Percentiles rank a stretch among this genome's conserved stretches.
These are phyloP conservation scores for Erigeron philadelphicus DNA, from an alignment of 140 eudicot species.

Conservation along the genomic window DNA sequence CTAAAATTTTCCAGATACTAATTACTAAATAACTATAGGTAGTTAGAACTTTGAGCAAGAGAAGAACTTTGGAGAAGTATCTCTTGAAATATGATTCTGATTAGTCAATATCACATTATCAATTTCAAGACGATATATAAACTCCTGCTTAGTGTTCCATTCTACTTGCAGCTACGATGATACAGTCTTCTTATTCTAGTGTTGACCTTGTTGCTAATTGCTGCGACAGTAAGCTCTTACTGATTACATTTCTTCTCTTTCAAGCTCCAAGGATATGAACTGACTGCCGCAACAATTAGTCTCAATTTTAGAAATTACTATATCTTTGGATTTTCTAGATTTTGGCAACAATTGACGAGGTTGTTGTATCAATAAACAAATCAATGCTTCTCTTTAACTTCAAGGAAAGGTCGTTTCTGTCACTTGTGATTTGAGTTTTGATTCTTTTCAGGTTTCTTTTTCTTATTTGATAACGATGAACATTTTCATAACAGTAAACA, in stretches of 20 bases:
- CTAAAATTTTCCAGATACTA: not conserved
- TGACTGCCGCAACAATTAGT: not conserved
- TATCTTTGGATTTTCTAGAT: not conserved
- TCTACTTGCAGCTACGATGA: not conserved
- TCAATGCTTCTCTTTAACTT: constrained; percentile 6
- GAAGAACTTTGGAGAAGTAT: not conserved
- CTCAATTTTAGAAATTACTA: not conserved
- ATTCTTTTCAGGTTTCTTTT: not conserved
- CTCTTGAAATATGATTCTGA: not conserved
- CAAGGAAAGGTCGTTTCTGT: constrained; percentile 3
- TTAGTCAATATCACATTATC: not conserved
- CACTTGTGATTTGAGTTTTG: not conserved
- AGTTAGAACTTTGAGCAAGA: not conserved
- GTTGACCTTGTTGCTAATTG: constrained; percentile 8
- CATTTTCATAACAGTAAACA: no score
- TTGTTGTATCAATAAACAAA: constrained; percentile 2
- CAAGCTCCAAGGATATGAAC: not conserved
- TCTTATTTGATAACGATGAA: no score
- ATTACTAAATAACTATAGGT: no score
- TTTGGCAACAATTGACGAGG: not conserved
- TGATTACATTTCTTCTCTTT: not conserved
- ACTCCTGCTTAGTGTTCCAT: not conserved
- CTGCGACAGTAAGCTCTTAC: not conserved
- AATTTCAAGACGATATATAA: not conserved
- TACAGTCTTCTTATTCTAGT: not conserved